Evolutionary conservation across 2,329 filamentous ascomycete genomes (phyloP).

Genomic region (Cladobotryum mycophilum): DNA sequence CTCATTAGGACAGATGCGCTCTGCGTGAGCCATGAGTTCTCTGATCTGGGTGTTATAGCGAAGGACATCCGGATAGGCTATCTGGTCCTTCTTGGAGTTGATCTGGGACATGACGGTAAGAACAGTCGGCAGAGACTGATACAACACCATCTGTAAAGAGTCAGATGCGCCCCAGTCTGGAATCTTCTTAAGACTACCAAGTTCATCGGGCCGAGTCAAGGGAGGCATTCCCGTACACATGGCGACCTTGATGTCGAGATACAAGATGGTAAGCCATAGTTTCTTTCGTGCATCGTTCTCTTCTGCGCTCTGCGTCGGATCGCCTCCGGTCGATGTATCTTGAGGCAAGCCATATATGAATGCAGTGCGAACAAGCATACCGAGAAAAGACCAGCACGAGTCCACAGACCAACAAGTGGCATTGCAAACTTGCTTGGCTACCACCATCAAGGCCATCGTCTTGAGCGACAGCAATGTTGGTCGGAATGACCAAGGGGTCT

Average conservation of each 20-base stretch:
- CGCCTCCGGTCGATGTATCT: slow-evolving; percentile 20
- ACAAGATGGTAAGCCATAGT: slow-evolving; percentile 31
- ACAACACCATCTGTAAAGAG: slow-evolving; percentile 27
- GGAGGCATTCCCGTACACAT: slow-evolving; percentile 31
- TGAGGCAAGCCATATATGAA: slow-evolving; percentile 31
- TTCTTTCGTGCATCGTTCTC: slow-evolving; percentile 24
- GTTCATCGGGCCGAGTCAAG: slow-evolving; percentile 26
- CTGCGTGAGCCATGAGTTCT: slow-evolving; percentile 26
- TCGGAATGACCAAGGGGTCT: slow-evolving; percentile 33
- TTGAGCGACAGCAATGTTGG: slow-evolving; percentile 28
- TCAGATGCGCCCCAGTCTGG: slow-evolving; percentile 22
- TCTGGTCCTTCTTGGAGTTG: slow-evolving; percentile 26
- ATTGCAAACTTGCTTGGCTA: slow-evolving; percentile 32
- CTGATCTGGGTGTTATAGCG: slow-evolving; percentile 27
- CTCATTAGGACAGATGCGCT: slow-evolving; percentile 21
- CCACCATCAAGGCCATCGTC: slow-evolving; percentile 26
- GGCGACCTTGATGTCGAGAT: slow-evolving; percentile 30
- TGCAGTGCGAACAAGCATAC: slow-evolving; percentile 27
- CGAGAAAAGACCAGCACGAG: slow-evolving; percentile 30
- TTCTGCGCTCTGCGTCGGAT: slow-evolving; percentile 17
- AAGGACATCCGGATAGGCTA: slow-evolving; percentile 28
- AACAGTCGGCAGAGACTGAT: slow-evolving; percentile 25
- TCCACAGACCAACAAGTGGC: slow-evolving; percentile 32
- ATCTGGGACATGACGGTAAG: slow-evolving; percentile 25
- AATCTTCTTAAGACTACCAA: slow-evolving; percentile 20